Conservation (phyloP, 495 filamentous ascomycete species). For the Xylaria scruposa region DNA sequence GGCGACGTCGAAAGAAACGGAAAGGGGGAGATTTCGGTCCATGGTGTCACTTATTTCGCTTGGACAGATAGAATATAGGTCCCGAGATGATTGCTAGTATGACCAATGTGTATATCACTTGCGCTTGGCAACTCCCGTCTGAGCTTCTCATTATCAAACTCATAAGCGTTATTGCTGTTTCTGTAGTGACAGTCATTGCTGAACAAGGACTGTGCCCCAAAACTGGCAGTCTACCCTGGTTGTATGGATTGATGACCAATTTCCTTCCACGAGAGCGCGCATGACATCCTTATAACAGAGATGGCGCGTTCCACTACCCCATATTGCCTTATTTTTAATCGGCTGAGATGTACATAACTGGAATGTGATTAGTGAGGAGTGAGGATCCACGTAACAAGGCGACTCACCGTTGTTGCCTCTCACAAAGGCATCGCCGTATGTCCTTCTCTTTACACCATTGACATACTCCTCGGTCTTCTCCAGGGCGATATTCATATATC, state of each 20-base stretch:
- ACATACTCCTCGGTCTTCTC: constrained; percentile 94
- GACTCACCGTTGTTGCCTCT: constrained; percentile 90
- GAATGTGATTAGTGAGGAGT: neutral
- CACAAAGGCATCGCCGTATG: constrained; percentile 94
- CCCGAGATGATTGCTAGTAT: constrained; percentile 3
- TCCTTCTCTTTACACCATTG: constrained; percentile 77
- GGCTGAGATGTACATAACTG: constrained; percentile 80
- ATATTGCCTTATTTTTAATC: constrained; percentile 48
- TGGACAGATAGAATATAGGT: constrained; percentile 57
- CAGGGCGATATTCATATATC: constrained; percentile 98
- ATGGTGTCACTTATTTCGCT: constrained; percentile 58
- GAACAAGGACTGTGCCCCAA: neutral
- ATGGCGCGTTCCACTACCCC: neutral
- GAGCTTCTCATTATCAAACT: neutral
- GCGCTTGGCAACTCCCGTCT: neutral
- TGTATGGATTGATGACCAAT: neutral
- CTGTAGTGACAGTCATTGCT: neutral
- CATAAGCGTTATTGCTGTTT: neutral
- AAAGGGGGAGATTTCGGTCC: constrained; percentile 60
- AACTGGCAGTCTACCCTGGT: neutral
- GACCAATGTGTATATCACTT: constrained; percentile 17
- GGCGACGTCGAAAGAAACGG: constrained; percentile 56
- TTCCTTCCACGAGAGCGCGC: neutral
- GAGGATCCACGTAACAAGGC: neutral
- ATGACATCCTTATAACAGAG: neutral